Conservation (phyloP, 345 rosid genomes). For the Arabis alpina region DNA sequence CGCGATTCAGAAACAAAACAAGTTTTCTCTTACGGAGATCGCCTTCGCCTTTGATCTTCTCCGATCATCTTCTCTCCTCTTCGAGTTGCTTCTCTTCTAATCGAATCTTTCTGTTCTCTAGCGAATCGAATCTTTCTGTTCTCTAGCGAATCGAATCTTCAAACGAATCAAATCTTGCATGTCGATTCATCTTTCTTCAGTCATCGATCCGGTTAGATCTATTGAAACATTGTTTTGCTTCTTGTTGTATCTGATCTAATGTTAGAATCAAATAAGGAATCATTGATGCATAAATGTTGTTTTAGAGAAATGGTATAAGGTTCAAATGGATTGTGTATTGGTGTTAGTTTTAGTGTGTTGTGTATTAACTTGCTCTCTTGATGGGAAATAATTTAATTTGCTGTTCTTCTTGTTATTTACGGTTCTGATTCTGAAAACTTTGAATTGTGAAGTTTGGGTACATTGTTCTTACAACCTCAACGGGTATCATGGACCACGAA, state of each 20-base stretch:
- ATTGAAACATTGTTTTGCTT: neutral
- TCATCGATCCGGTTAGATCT: too few species aligned
- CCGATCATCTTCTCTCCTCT: too few species aligned
- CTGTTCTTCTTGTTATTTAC: neutral
- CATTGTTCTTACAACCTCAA: constrained; percentile 78
- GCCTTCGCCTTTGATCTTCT: too few species aligned
- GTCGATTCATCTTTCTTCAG: too few species aligned
- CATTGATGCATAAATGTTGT: neutral
- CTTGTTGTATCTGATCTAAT: neutral
- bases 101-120: too few species aligned
- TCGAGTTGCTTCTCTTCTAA: too few species aligned
- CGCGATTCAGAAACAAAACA: too few species aligned
- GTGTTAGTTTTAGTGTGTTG: neutral
- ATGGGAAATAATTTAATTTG: neutral
- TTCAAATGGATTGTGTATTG: neutral
- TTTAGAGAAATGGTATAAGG: too few species aligned
- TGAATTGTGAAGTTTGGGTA: constrained; percentile 62
- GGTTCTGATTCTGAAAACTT: neutral
- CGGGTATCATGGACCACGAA: constrained; percentile 89
- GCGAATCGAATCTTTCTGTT: too few species aligned
- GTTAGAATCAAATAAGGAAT: neutral
- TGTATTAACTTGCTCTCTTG: constrained; percentile 1
- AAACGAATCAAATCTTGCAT: too few species aligned
- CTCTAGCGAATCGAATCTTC: too few species aligned
- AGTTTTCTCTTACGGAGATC: too few species aligned